A percentile compares a stretch with the other conserved stretches of the same genome.
Evolutionary conservation across 2,329 filamentous ascomycete species (phyloP).

Genomic region (Raffaelea arxii): DNA sequence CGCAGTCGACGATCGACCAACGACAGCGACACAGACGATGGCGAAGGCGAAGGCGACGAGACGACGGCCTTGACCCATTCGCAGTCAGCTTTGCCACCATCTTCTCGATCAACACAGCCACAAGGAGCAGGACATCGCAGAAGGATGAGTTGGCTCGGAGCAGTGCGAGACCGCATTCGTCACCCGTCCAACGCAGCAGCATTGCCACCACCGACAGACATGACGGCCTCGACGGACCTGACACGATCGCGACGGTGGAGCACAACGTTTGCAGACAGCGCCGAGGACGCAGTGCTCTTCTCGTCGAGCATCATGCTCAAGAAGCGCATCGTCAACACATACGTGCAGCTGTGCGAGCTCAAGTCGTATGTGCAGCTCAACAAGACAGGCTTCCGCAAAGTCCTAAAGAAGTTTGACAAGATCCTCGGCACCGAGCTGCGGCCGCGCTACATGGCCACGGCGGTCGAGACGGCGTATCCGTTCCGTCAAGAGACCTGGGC

Average conservation of each 20-base stretch:
- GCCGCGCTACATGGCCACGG: conserved; percentile 60
- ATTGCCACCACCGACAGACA: conserved; percentile 37
- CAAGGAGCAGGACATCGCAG: conserved; percentile 20
- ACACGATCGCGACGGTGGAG: conserved; percentile 53
- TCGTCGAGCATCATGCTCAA: conserved; percentile 75
- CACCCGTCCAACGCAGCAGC: conserved; percentile 11
- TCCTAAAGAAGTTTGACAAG: conserved; percentile 98
- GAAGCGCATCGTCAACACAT: conserved; percentile 78
- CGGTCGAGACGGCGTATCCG: conserved; percentile 70
- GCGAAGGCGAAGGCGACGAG: conserved; percentile 55
- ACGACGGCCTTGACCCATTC: conserved; percentile 38
- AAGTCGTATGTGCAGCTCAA: conserved; percentile 96
- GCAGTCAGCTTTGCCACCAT: conserved; percentile 8
- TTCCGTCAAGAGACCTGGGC: conserved; percentile 67
- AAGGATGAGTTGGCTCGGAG: conserved; percentile 22
- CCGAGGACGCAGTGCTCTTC: conserved; percentile 60
- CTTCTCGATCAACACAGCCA: conserved; percentile 10
- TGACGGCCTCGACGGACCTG: conserved; percentile 54
- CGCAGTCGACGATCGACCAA: conserved; percentile 18
- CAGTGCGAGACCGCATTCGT: conserved; percentile 1
- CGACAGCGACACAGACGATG: conserved; percentile 47
- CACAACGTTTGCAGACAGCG: conserved; percentile 63
- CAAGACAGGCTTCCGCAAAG: conserved; percentile 91
- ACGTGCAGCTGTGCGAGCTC: conserved; percentile 88
- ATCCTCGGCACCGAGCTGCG: conserved; percentile 78